phyloP scores from a whole-genome alignment of 768 basidiomycete species.

The Rhodotorula paludigena region DNA sequence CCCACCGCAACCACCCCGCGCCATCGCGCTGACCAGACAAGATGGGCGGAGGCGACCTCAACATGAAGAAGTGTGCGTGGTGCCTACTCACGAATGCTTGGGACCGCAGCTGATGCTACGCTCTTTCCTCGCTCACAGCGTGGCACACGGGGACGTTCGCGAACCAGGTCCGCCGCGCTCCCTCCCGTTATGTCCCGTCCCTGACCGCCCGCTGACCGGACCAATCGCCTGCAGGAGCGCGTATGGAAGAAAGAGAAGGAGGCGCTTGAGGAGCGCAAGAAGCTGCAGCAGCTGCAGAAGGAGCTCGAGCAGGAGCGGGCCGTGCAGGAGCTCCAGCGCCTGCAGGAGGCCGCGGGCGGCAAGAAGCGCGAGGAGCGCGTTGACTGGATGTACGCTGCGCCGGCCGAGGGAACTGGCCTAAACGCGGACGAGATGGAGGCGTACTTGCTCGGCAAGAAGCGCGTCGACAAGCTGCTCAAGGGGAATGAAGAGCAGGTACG shows the following conservation, averaged over 20 bases:
- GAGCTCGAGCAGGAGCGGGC: conserved; percentile 98
- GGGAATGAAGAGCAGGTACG: conserved; percentile 75
- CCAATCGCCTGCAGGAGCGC: conserved; percentile 76
- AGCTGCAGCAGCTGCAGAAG: conserved; percentile 89
- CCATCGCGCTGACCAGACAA: conserved; percentile 50
- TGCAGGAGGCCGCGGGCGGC: conserved; percentile 84
- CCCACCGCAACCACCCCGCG: not conserved
- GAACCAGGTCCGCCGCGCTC: conserved; percentile 23
- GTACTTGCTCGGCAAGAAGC: conserved; percentile 92
- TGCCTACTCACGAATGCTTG: not conserved
- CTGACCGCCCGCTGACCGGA: too few species aligned
- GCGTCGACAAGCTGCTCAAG: conserved; percentile 90
- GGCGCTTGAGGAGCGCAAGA: conserved; percentile 97
- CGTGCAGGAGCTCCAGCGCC: conserved; percentile 85
- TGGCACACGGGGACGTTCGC: conserved; percentile 37
- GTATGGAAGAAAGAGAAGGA: conserved; percentile 99
- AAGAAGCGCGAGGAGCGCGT: conserved; percentile 88
- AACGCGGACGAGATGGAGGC: conserved; percentile 91
- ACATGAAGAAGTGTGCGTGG: conserved; percentile 68
- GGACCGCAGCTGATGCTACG: not conserved
- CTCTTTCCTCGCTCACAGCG: not conserved
- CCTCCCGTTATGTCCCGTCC: conserved; percentile 54
- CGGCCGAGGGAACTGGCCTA: conserved; percentile 77
- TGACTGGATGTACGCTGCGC: conserved; percentile 99
- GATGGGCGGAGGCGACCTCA: conserved; percentile 96